Evolutionary conservation across 306 rosid genomes (phyloP), one percentile per base, ranked within the genome.

Genomic region (Nissolia schottii): DNA sequence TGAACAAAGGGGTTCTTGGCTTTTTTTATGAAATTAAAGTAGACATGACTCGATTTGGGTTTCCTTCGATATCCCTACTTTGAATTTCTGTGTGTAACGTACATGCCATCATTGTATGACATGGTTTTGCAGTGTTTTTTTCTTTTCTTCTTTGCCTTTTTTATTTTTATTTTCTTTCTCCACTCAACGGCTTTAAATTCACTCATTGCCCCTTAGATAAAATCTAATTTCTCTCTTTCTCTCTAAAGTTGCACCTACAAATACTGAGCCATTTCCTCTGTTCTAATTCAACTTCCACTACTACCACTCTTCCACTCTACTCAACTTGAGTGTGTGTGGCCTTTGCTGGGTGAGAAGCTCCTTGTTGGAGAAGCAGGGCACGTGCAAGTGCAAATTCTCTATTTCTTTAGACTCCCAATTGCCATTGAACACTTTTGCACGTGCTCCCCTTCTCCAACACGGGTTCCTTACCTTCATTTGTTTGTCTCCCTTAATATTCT

Each of bases 331-430:
- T 25, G 50, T 51, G 19, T 34, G 22, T 23, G 51, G 23, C 53
- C 43, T 62, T 68, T 48, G 62, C 37, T 54, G 82, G 93, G 83
- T 84, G 96, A 70, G 86, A 64, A 80, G 61, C 84, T 86, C 93
- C 89, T 67, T 67, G 97, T 71, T 94, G 98, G 98, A 94, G 98
- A 94, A 94, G 95, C 95, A 94, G 97, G 96, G 94, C 98, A 94
- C 98, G 97, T 91, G 98, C 51, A 45, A 34, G 9, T 34, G n/a
- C 96, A 91, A 86, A n/a, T n/a, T n/a, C 35, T 45, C 37, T 15
- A 13, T 73, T 55, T n/a, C n/a, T n/a, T n/a, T n/a, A n/a, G 32
- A 34, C 75, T 73, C 25, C 72, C 46, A 10, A 59, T 34, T 71
- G 78, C 54, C 78, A 67, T 12, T 2, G 6, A 54, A 64, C 34